Evolutionary conservation across 2,329 filamentous ascomycete species (phyloP), one percentile per base, ranked within the genome.

Genomic region (Trichoderma afroharzianum): DNA sequence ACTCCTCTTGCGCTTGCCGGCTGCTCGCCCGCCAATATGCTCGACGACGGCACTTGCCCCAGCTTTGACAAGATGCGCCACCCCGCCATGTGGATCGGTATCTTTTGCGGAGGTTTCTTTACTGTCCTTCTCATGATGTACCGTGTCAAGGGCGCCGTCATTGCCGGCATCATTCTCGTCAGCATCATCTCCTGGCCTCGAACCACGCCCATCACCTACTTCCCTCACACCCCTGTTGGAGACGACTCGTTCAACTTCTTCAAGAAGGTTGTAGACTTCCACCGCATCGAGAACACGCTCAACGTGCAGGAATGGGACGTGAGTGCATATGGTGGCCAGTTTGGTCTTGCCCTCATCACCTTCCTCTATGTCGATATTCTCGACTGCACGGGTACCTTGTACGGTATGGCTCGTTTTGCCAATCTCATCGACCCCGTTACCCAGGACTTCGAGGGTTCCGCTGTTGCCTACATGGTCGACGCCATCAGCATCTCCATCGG

Each of bases 321-420:
- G 28, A 82, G 86, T 8, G 85, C 85, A 5, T 90, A 93, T 71
- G 90, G 91, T 12, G 89, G 89, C 4, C 91, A 96, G 77, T 97
- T 97, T 77, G 92, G 91, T 32, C 85, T 96, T 63, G 94, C 94
- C 0, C 89, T 97, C 74, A 91, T 97, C 80, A 97, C 94, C 3
- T 97, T 97, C 83, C 86, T 97, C 26, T 97, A 97, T 77, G 93
- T 97, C 74, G 94, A 97, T 77, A 95, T 97, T 73, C 88, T 97
- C 58, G 94, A 97, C 80, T 91, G 90, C 75, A 97, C 94, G 0
- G 94, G 93, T 76, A 97, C 93, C 1, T 84, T 97, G 72, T 97
- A 97, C 83, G 93, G 93, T 24, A 97, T 97, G 93, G 94, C 94
- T 21, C 90, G 91, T 33, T 96, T 95, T 80, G 91, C 91, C 75